Evolutionary conservation across 2,329 filamentous ascomycete genomes (phyloP).

Genomic region (Macrophomina phaseolina): DNA sequence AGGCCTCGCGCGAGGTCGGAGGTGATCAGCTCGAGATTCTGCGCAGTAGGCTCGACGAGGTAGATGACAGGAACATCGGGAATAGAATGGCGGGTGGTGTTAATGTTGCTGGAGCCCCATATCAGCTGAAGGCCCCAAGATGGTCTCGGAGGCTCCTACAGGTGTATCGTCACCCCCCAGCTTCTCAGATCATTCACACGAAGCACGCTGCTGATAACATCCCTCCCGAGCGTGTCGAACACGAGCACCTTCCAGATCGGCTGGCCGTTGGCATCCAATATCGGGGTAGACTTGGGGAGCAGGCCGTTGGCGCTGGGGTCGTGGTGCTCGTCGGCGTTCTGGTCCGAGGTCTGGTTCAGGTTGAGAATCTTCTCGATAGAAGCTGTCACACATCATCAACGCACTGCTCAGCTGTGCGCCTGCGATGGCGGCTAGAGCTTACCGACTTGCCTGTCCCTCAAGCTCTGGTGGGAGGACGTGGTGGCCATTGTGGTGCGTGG

Average conservation of each 20-base stretch:
- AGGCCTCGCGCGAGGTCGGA: conserved; percentile 84
- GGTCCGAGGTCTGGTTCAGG: conserved; percentile 73
- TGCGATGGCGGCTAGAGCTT: conserved; percentile 41
- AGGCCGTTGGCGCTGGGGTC: conserved; percentile 68
- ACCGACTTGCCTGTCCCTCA: conserved; percentile 77
- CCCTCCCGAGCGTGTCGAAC: conserved; percentile 88
- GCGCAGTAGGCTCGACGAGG: conserved; percentile 83
- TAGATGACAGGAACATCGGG: conserved; percentile 97
- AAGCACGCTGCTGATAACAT: conserved; percentile 96
- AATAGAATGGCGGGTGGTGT: conserved; percentile 82
- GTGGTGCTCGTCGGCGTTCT: conserved; percentile 62
- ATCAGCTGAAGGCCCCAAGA: conserved; percentile 15
- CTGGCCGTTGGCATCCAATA: conserved; percentile 84
- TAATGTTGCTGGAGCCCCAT: conserved; percentile 67
- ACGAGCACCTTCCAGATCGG: conserved; percentile 98
- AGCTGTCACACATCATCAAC: conserved; percentile 57
- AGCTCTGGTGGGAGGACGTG: conserved; percentile 56
- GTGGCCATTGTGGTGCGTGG: conserved; percentile 55
- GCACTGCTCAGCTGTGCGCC: not conserved
- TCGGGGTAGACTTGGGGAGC: conserved; percentile 73
- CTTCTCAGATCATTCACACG: conserved; percentile 90
- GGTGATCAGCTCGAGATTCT: conserved; percentile 83
- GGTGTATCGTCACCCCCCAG: conserved; percentile 95
- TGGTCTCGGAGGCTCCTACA: conserved; percentile 58
- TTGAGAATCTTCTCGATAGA: conserved; percentile 96